A percentile compares a stretch with the other conserved stretches of the same genome.
Evolutionary conservation across 2,329 filamentous ascomycete genomes (phyloP).

Genomic region (Helminthosporium solani): DNA sequence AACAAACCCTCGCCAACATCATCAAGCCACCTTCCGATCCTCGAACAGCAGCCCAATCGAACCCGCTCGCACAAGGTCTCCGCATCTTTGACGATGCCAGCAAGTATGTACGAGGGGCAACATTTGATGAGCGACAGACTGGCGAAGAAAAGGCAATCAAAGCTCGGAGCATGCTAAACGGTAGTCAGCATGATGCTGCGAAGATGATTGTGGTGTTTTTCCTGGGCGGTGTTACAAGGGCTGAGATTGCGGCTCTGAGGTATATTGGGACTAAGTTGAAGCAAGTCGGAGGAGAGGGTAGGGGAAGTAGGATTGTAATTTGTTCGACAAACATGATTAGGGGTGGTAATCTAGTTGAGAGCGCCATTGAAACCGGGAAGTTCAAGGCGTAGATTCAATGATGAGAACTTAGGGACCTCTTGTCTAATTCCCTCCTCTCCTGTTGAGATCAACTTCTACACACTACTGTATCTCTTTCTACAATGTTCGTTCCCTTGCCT

Average conservation of each 20-base stretch:
- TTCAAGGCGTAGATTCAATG: constrained; percentile 21
- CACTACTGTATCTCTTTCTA: too few species aligned
- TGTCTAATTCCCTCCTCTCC: not conserved
- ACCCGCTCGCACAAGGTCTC: constrained; percentile 74
- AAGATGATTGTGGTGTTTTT: constrained; percentile 97
- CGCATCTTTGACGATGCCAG: constrained; percentile 90
- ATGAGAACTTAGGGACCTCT: too few species aligned
- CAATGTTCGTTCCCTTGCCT: not conserved
- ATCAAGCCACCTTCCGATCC: constrained; percentile 49
- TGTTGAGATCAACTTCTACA: too few species aligned
- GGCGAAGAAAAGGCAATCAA: constrained; percentile 91
- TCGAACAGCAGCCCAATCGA: constrained; percentile 44
- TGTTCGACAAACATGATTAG: constrained; percentile 90
- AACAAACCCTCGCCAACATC: constrained; percentile 71
- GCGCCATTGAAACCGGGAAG: constrained; percentile 69
- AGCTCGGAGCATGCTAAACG: constrained; percentile 78
- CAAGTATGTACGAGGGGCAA: constrained; percentile 82
- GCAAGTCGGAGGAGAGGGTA: constrained; percentile 66
- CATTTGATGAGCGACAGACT: constrained; percentile 89
- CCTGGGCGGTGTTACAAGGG: constrained; percentile 93
- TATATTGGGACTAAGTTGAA: constrained; percentile 75
- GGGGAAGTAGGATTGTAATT: constrained; percentile 80
- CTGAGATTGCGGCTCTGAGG: constrained; percentile 89
- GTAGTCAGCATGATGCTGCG: constrained; percentile 52
- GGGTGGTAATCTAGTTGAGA: constrained; percentile 85